Conservation (phyloP, 2,329 filamentous ascomycete genomes). For the Aspergillus sp. region DNA sequence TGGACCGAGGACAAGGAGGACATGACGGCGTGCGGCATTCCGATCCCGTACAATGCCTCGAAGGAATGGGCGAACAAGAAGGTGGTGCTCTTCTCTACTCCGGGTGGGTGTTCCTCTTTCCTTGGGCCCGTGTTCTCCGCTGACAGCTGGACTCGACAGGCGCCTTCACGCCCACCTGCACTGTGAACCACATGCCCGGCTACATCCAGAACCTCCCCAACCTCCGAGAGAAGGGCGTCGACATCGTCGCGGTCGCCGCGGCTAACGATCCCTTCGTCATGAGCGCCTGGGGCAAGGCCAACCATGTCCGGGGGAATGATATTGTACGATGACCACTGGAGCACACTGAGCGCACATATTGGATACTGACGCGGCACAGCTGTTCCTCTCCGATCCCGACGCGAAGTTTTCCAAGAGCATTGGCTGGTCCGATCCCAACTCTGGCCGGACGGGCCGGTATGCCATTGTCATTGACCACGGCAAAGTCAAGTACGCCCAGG, state of each 20-base stretch:
- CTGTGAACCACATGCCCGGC: constrained; percentile 65
- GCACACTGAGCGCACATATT: no score
- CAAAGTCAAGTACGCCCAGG: constrained; percentile 69
- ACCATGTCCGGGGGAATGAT: constrained; percentile 60
- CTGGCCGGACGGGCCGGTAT: constrained; percentile 63
- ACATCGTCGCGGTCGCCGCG: constrained; percentile 68
- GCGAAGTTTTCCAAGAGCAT: constrained; percentile 64
- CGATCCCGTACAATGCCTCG: constrained; percentile 68
- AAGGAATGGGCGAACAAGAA: constrained; percentile 66
- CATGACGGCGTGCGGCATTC: constrained; percentile 68
- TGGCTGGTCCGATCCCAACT: constrained; percentile 53
- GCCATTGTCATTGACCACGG: constrained; percentile 73
- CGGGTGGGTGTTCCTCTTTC: constrained; percentile 36
- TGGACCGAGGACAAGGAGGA: constrained; percentile 60
- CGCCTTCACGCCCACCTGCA: constrained; percentile 80
- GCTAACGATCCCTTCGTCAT: constrained; percentile 79
- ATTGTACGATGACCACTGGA: constrained; percentile 46
- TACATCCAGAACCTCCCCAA: constrained; percentile 62
- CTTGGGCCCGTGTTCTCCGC: background rate
- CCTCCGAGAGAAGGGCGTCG: constrained; percentile 69
- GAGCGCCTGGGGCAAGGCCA: constrained; percentile 82
- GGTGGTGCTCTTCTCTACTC: constrained; percentile 62
- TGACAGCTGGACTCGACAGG: constrained; percentile 28
- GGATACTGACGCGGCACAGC: constrained; percentile 25
- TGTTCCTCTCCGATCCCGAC: constrained; percentile 66